Evolutionary conservation across 2,329 filamentous ascomycete genomes (phyloP).

Genomic region (Penicillium sp.): DNA sequence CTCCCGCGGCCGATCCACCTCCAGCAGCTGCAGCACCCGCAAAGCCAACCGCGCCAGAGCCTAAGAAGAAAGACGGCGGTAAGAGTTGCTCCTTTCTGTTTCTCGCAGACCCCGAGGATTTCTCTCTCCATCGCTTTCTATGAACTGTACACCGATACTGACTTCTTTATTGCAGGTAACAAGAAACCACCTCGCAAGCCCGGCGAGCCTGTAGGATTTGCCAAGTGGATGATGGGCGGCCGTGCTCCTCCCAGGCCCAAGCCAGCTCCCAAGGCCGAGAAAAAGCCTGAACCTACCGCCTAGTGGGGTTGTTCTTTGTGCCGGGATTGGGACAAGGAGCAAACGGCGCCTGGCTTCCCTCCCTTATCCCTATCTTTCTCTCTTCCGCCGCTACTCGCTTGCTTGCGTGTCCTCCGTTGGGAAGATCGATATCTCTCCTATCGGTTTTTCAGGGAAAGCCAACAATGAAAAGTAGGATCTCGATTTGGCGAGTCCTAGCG

Average conservation of each 20-base stretch:
- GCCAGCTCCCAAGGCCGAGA: constrained; percentile 47
- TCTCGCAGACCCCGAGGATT: not conserved
- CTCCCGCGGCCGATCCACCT: constrained; percentile 20
- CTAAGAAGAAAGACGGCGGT: constrained; percentile 40
- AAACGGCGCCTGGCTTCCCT: too few relatives aligned
- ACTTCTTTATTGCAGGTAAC: constrained; percentile 14
- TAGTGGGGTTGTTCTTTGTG: constrained; percentile 2
- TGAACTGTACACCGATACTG: not conserved
- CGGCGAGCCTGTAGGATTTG: constrained; percentile 37
- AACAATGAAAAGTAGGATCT: too few relatives aligned
- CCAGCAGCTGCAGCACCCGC: constrained; percentile 25
- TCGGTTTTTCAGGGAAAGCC: too few relatives aligned
- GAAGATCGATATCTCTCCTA: too few relatives aligned
- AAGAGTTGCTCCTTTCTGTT: constrained; percentile 11
- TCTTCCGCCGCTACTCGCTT: too few relatives aligned
- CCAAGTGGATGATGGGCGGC: constrained; percentile 46
- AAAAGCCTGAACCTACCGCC: constrained; percentile 43
- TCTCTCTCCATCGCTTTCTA: not conserved
- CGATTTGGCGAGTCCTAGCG: too few relatives aligned
- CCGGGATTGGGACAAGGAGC: too few relatives aligned
- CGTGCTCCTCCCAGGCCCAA: constrained; percentile 28
- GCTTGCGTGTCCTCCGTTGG: too few relatives aligned
- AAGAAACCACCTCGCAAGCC: constrained; percentile 32
- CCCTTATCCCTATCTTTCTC: too few relatives aligned
- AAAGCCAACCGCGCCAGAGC: constrained; percentile 24